Evolutionary conservation across 1,139 yeast genomes (phyloP).

Genomic region (Diutina siamensis): DNA sequence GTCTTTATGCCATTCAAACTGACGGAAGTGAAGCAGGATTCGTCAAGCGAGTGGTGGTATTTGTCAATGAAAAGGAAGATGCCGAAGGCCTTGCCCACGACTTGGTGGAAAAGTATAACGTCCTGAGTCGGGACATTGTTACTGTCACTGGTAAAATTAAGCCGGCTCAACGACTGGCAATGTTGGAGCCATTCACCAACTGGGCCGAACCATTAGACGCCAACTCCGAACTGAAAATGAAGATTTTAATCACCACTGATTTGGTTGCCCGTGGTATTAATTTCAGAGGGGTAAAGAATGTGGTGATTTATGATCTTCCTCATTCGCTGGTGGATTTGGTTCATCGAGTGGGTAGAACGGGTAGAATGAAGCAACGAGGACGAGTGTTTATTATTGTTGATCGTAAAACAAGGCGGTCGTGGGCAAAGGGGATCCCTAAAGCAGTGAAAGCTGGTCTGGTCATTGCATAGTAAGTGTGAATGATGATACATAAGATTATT

Average conservation of each 20-base stretch:
- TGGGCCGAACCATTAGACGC: slow-evolving; percentile 28
- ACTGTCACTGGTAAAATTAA: slow-evolving; percentile 59
- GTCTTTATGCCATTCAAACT: slow-evolving; percentile 70
- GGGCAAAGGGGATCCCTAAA: slow-evolving; percentile 78
- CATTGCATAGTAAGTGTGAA: slow-evolving; percentile 17
- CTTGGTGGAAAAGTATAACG: slow-evolving; percentile 42
- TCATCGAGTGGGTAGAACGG: slow-evolving; percentile 91
- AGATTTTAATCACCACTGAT: slow-evolving; percentile 83
- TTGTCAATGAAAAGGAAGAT: slow-evolving; percentile 66
- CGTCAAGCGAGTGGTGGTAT: slow-evolving; percentile 75
- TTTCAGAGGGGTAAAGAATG: slow-evolving; percentile 71
- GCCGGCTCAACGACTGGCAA: slow-evolving; percentile 42
- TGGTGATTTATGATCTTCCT: slow-evolving; percentile 79
- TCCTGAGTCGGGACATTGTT: slow-evolving; percentile 31
- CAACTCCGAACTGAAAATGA: slow-evolving; percentile 23
- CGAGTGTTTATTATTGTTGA: slow-evolving; percentile 69
- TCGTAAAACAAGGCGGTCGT: slow-evolving; percentile 53
- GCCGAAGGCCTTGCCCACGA: slow-evolving; percentile 47
- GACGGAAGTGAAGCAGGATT: slow-evolving; percentile 74
- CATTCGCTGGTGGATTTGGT: slow-evolving; percentile 73
- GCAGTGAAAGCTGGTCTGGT: slow-evolving; percentile 46
- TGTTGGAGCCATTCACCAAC: slow-evolving; percentile 41
- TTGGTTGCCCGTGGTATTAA: slow-evolving; percentile 83
- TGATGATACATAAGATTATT: slow-evolving; percentile 15
- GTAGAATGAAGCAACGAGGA: slow-evolving; percentile 83